Base-by-base conservation (phyloP, 495 filamentous ascomycete species). In the Cercophora newfieldiana region DNA sequence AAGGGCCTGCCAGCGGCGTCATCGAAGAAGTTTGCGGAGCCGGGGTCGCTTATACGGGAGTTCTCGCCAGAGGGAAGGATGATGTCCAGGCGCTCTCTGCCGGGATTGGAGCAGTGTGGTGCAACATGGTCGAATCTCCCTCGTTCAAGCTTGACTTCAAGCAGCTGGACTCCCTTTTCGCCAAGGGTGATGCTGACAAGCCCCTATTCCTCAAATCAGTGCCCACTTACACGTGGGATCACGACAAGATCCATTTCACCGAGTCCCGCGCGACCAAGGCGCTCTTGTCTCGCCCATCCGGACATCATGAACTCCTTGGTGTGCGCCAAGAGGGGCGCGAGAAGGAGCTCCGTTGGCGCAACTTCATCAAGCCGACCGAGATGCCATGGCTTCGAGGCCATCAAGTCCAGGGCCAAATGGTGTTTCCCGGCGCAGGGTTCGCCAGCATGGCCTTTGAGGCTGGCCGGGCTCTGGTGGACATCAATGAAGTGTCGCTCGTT, bases 361-460 rank as follows among this genome's bases (percentile, higher is more conserved):
- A 81, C 14, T 68, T 79, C 16, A 48, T 85, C 3, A 75, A 75
- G 10, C 66, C 79, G 0, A 66, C 68, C 24, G 74, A 81, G 16
- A 69, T 79, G 0, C 82, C 82, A 0, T 88, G 85, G 85, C 61
- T 85, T 10, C 59, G 68, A 7, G 82, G 85, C 58, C 85, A 88
- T 65, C 59, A 72, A 29, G 62, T 74, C 33, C 75, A 70, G 50
- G 68, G 68, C 10, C 68, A 74, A 7, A 54, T 71, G 7, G 71
- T 91, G 0, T 87, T 85, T 53, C 88, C 89, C 8, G 87, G 78
- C 1, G 78, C 86, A 16, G 83, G 80, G 0, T 88, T 85, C 66
- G 63, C 84, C 19, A 74, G 78, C 10, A 85, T 84, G 73, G 84
- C 84, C 0, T 65, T 85, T 2, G 88, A 91, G 63, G 78, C 77